These are phyloP conservation scores for Gamarada debralockiae DNA, from an alignment of 495 filamentous ascomycete genomes.

Conservation along the genomic window DNA sequence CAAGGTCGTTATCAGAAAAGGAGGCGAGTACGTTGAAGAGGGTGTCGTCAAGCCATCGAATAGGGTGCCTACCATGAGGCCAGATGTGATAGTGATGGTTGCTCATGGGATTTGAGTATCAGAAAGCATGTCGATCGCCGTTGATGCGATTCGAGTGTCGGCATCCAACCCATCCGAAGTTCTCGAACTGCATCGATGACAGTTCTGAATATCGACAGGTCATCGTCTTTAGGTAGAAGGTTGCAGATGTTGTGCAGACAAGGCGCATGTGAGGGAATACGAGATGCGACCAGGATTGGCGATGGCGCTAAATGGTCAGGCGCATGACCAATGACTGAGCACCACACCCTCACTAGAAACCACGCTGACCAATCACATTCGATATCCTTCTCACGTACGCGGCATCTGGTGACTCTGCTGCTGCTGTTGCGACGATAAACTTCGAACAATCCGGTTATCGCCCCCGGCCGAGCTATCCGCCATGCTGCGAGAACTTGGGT, in stretches of 20 bases:
- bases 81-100: no score
- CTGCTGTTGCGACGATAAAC: background rate
- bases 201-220: no score
- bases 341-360: background rate
- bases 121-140: no score
- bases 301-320: background rate
- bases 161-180: no score
- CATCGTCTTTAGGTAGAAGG: background rate
- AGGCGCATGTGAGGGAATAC: background rate
- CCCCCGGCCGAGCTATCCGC: background rate
- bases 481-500: background rate
- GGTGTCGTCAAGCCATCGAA: no score
- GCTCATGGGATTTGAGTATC: no score
- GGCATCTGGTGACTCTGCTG: slow-evolving; percentile 1
- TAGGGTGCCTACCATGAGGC: no score
- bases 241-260: background rate
- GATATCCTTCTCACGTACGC: background rate
- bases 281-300: background rate
- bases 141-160: no score
- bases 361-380: background rate
- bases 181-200: no score
- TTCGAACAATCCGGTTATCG: background rate
- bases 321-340: background rate
- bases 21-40: no score
- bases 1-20: no score